A percentile compares a stretch with the other conserved stretches of the same genome.
phyloP scores from a whole-genome alignment of 805 yeast species.

The Candida schatavii region DNA sequence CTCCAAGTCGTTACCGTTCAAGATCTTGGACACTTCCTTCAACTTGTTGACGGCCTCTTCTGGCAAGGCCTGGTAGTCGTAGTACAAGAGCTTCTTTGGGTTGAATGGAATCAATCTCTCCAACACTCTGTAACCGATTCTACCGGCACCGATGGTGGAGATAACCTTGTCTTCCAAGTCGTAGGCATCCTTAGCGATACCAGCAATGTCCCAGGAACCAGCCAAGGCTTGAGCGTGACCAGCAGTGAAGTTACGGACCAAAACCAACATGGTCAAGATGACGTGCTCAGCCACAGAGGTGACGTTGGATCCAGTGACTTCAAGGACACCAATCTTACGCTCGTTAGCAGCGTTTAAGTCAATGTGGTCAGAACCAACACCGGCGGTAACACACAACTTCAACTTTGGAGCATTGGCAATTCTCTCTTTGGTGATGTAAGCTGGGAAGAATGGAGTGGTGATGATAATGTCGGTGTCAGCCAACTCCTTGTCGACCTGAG shows the following conservation, averaged over 20 bases:
- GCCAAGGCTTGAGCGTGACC: slow-evolving; percentile 65
- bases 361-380: slow-evolving; percentile 82
- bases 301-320: slow-evolving; percentile 82
- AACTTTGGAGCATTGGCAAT: slow-evolving; percentile 67
- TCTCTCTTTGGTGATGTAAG: slow-evolving; percentile 65
- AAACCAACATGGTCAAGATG: slow-evolving; percentile 64
- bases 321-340: slow-evolving; percentile 63
- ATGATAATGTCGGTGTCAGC: slow-evolving; percentile 74
- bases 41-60: slow-evolving; percentile 43
- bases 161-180: slow-evolving; percentile 75
- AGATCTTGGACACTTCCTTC: slow-evolving; percentile 32
- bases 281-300: slow-evolving; percentile 81
- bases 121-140: slow-evolving; percentile 75
- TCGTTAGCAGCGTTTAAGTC: slow-evolving; percentile 69
- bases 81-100: slow-evolving; percentile 71
- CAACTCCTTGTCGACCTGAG: slow-evolving; percentile 61
- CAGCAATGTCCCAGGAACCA: slow-evolving; percentile 77
- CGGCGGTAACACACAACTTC: slow-evolving; percentile 73
- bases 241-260: slow-evolving; percentile 76
- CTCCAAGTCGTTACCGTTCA: slow-evolving; percentile 51
- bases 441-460: slow-evolving; percentile 84
- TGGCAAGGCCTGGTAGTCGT: slow-evolving; percentile 70
- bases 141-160: slow-evolving; percentile 80
- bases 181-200: slow-evolving; percentile 66
- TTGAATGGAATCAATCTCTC: slow-evolving; percentile 71